Evolutionary conservation across 805 yeast species (phyloP), one percentile per base, ranked within the genome.

Genomic region (Teunomyces panamensis): DNA sequence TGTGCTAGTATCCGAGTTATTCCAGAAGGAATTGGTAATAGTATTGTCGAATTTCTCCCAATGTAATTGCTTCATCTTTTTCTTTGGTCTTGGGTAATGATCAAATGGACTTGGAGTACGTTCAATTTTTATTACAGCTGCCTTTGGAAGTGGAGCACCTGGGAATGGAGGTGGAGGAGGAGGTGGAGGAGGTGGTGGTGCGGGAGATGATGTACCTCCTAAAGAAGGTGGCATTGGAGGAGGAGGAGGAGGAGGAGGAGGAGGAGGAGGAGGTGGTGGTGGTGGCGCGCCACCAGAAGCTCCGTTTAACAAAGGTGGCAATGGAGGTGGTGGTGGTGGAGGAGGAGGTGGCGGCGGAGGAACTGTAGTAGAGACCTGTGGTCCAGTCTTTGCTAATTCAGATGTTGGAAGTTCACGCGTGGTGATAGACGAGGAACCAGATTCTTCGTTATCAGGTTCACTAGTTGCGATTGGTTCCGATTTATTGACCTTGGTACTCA

Each of bases 21-120:
- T 74, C 95, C 95, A 87, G 54, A 87, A 75, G 0, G 94, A 84
- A 36, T 78, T 73, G 11, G 83, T 69, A 27, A 55, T 54, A 13
- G 58, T 55, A 43, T 72, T 64, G 10, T 83, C 87, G 41, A 87
- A 68, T 58, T 81, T 85, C 52, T 87, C 94, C 95, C 94, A 87
- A 56, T 87, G 95, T 52, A 87, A 78, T 57, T 87, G 95, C 59
- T 85, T 87, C 68, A 87, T 67, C 63, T 81, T 83, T 51, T 73
- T 75, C 62, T 74, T 75, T 14, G 84, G 81, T 53, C 81, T 68
- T 26, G 87, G 87, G 50, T 77, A 76, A 43, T 68, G 68, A 35
- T 79, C 84, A 34, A 64, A 63, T 27, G 65, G 64, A 17, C 62
- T 49, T 11, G 60, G 58, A 16, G 48, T 44, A 29, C 48, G 32